Evolutionary conservation across 164 flowering plant species (phyloP), one percentile per base, ranked within the genome.

Genomic region (Santalum album): DNA sequence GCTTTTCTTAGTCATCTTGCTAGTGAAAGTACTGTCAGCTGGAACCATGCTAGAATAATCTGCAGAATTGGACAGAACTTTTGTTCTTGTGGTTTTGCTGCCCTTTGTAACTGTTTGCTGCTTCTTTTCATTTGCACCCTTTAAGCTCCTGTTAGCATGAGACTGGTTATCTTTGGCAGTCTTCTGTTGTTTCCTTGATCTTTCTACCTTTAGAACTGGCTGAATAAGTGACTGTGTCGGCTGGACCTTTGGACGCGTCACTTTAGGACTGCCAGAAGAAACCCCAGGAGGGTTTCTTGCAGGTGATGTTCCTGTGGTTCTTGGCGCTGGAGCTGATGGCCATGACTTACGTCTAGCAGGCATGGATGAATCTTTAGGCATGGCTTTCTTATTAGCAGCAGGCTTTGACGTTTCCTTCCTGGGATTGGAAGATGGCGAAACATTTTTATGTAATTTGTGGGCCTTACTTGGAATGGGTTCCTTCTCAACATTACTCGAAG

Each of bases 291-390:
- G 59, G 21, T 67, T 67, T 70, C 64, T 82, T 64, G 77, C 57
- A 23, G 90, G 68, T 23, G 76, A 64, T 42, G 62, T 44, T 44
- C 70, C 75, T 39, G 69, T 27, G 10, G 68, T 23, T 71, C 78
- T 80, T 11, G 72, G 70, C 36, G 77, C 68, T 62, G 96, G 82
- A 11, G 77, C 54, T 16, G 90, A 73, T 50, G 90, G 86, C 89
- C 86, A 81, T 18, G 97, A 87, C 54, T 75, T 81, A 25, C 91
- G 84, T 9, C 78, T 71, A 36, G 82, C 75, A 59, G 96, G 83
- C 57, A 79, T 39, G 46, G 90, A 32, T 27, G 86, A 70, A 35
- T 84, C 35, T 64, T 68, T 84, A 14, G 83, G 55, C n/a, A 74
- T 42, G 47, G 55, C 65, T 64, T 76, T 87, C 65, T 63, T 83